Evolutionary conservation across 73 alveolate genomes (phyloP).

Genomic region (Paramecium sexaurelia): DNA sequence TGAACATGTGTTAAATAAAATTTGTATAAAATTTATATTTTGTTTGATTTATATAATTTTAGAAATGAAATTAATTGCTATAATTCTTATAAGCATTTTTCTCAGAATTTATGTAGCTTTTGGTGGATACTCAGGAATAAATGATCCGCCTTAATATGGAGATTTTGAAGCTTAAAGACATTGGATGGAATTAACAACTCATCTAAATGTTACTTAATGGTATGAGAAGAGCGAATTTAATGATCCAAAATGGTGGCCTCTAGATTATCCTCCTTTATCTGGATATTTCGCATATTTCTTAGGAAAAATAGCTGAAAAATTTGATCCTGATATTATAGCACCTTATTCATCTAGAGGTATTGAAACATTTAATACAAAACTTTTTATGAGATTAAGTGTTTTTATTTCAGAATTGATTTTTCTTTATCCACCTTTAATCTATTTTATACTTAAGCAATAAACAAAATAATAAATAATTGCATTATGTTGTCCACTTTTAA

Average conservation of each 20-base stretch:
- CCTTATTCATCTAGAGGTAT: conserved; percentile 80
- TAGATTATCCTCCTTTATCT: conserved; percentile 98
- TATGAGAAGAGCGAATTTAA: conserved; percentile 6
- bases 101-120: not conserved
- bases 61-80: not conserved
- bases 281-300: conserved; percentile 91
- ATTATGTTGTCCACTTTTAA: conserved; percentile 80
- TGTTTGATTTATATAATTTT: not conserved
- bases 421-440: conserved; percentile 47
- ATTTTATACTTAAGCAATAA: not conserved
- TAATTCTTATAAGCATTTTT: not conserved
- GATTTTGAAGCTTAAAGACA: conserved; percentile 88
- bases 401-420: conserved; percentile 59
- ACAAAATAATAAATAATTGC: conserved; percentile 55
- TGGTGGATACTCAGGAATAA: not conserved
- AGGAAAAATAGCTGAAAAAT: conserved; percentile 68
- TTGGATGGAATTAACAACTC: conserved; percentile 86
- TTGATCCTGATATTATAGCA: conserved; percentile 79
- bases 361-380: conserved; percentile 78
- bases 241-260: conserved; percentile 84
- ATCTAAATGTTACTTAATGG: not conserved
- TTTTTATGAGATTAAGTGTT: conserved; percentile 78
- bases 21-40: not conserved
- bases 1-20: not conserved
- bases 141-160: conserved; percentile 68